A percentile compares a stretch with the other conserved stretches of the same genome.
These are phyloP conservation scores for Monilinia fructicola DNA, from an alignment of 2,329 filamentous ascomycete genomes.

Conservation along the genomic window DNA sequence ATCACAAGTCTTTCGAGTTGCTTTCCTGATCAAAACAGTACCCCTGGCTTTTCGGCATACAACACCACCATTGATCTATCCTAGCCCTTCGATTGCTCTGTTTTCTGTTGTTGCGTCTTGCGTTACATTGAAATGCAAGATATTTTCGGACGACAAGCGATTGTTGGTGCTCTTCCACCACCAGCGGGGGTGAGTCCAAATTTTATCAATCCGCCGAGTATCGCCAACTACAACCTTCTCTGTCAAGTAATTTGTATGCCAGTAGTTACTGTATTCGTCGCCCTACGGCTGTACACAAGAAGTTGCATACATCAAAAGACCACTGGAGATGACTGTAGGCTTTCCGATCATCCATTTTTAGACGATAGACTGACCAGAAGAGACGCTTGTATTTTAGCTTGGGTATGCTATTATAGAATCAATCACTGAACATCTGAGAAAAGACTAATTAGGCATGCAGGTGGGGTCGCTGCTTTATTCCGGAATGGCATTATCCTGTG, in stretches of 20 bases:
- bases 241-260: constrained; percentile 11
- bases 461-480: background rate
- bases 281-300: background rate
- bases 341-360: background rate
- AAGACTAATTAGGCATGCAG: background rate
- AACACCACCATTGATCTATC: background rate
- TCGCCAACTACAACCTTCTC: constrained; percentile 9
- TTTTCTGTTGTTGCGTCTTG: no score
- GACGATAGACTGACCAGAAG: background rate
- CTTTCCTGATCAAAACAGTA: background rate
- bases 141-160: background rate
- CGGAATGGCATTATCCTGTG: constrained; percentile 8
- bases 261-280: background rate
- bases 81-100: background rate
- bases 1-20: no score
- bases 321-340: constrained; percentile 6
- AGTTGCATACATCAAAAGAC: background rate
- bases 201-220: background rate
- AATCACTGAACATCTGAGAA: background rate
- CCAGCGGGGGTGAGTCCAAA: constrained; percentile 4
- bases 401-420: background rate
- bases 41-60: background rate
- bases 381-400: constrained; percentile 7
- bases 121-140: background rate
- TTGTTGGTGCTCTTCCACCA: constrained; percentile 4